phyloP scores from a whole-genome alignment of 805 yeast genomes.

The Cyberlindnera japonica region DNA sequence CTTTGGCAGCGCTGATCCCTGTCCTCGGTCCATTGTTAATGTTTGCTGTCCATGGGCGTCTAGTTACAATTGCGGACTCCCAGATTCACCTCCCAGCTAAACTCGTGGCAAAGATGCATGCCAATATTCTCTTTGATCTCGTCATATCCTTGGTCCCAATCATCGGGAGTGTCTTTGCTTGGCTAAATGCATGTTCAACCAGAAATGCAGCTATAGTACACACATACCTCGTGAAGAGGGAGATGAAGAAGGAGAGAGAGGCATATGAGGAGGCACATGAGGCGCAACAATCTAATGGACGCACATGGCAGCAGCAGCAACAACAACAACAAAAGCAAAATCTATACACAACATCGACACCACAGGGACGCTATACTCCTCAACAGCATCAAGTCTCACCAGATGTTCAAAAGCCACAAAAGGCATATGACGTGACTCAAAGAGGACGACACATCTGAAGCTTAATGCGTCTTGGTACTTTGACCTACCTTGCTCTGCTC shows the following conservation, averaged over 20 bases:
- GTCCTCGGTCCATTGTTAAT: slow-evolving; percentile 79
- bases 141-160: slow-evolving; percentile 75
- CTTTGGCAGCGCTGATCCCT: slow-evolving; percentile 69
- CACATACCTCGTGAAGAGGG: slow-evolving; percentile 27
- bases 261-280: slow-evolving; percentile 2
- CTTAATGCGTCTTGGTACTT: too few species aligned
- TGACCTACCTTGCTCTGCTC: too few species aligned
- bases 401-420: slow-evolving; percentile 6
- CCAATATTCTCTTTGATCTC: slow-evolving; percentile 72
- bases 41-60: slow-evolving; percentile 72
- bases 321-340: not conserved
- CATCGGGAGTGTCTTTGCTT: slow-evolving; percentile 70
- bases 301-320: not conserved
- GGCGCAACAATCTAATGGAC: too few species aligned
- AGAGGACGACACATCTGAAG: slow-evolving; percentile 7
- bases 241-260: slow-evolving; percentile 10
- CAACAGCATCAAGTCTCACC: not conserved
- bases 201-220: slow-evolving; percentile 83
- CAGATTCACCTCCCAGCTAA: slow-evolving; percentile 54
- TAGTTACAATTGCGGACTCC: slow-evolving; percentile 58
- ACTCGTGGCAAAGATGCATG: slow-evolving; percentile 65
- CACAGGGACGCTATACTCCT: not conserved
- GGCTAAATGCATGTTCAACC: slow-evolving; percentile 85
- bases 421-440: slow-evolving; percentile 6
- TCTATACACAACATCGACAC: not conserved